Evolutionary conservation across 139 green algal species (phyloP).

Genomic region (Astrephomene gubernaculifera): DNA sequence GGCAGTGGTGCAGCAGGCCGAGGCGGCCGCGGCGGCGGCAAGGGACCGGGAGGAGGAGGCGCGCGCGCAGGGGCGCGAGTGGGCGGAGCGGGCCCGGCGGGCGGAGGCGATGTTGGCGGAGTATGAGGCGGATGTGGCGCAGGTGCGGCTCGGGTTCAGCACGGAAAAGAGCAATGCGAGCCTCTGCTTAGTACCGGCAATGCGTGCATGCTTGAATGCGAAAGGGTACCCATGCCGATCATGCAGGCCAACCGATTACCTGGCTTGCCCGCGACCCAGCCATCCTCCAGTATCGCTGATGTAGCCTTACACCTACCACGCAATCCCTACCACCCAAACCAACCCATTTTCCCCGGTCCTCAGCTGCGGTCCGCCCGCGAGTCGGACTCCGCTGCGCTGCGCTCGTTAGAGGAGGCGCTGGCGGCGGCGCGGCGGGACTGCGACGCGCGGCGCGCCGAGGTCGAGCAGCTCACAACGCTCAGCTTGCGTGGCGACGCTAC

Average conservation of each 20-base stretch:
- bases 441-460: conserved; percentile 49
- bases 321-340: too few relatives aligned
- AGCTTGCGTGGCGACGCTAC: conserved; percentile 76
- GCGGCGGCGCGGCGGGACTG: conserved; percentile 21
- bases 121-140: conserved; percentile 55
- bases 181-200: too few relatives aligned
- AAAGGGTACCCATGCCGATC: too few relatives aligned
- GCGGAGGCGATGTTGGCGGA: conserved; percentile 65
- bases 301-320: too few relatives aligned
- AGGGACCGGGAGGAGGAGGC: conserved; percentile 60
- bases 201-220: too few relatives aligned
- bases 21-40: conserved; percentile 35
- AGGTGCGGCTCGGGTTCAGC: conserved; percentile 50
- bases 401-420: conserved; percentile 41
- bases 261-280: too few relatives aligned
- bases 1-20: conserved; percentile 38
- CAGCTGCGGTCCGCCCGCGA: conserved; percentile 51
- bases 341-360: neutral
- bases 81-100: conserved; percentile 63
- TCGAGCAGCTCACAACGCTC: conserved; percentile 75
- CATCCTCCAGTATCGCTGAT: too few relatives aligned
- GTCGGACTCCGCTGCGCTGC: conserved; percentile 14
- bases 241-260: too few relatives aligned
- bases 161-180: too few relatives aligned
- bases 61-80: conserved; percentile 57